Percentiles rank a stretch among this genome's conserved stretches.
phyloP scores from a whole-genome alignment of 1,139 yeast species.

The Kazachstania sp. region DNA sequence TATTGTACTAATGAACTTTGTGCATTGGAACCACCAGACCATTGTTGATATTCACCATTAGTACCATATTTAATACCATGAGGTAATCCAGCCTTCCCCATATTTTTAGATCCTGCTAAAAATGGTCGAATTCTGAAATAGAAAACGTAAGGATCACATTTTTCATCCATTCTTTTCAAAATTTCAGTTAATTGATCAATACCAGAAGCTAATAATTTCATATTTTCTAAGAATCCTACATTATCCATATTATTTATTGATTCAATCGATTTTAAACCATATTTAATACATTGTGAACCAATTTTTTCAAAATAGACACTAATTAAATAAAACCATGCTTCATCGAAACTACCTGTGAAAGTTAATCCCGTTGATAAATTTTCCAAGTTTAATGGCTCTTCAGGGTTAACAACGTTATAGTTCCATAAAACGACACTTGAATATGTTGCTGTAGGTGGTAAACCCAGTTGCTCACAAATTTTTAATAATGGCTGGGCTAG shows the following conservation, averaged over 20 bases:
- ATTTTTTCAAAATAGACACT: constrained; percentile 78
- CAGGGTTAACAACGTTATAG: constrained; percentile 49
- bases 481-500: constrained; percentile 62
- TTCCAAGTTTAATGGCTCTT: constrained; percentile 33
- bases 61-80: constrained; percentile 72
- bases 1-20: constrained; percentile 86
- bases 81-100: constrained; percentile 79
- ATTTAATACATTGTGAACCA: constrained; percentile 59
- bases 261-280: constrained; percentile 55
- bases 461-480: constrained; percentile 50
- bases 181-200: constrained; percentile 71
- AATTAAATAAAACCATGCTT: constrained; percentile 87
- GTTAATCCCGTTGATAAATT: constrained; percentile 75
- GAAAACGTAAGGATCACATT: constrained; percentile 91
- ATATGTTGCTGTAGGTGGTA: constrained; percentile 84
- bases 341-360: constrained; percentile 85
- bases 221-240: constrained; percentile 17
- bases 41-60: constrained; percentile 48
- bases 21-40: constrained; percentile 90
- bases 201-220: constrained; percentile 46
- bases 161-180: constrained; percentile 78
- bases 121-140: constrained; percentile 81
- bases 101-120: constrained; percentile 90
- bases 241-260: constrained; percentile 40
- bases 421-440: constrained; percentile 89